Evolutionary conservation across 306 rosid species (phyloP).

Genomic region (Cicer arietinum): DNA sequence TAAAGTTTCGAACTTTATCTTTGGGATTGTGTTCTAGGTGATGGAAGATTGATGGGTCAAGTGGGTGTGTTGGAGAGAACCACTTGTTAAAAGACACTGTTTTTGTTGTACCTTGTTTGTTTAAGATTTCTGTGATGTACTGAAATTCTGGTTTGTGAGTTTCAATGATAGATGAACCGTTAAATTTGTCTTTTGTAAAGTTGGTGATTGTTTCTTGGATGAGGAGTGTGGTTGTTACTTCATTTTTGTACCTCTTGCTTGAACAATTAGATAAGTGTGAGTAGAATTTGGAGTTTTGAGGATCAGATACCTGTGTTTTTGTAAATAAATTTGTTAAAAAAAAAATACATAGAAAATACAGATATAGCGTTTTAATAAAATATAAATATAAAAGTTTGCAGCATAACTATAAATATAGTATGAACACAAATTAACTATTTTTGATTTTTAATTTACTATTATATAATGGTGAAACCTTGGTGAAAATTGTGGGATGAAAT

Average conservation of each 20-base stretch:
- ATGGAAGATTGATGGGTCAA: conserved; percentile 69
- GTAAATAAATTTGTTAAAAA: background rate
- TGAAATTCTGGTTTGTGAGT: conserved; percentile 46
- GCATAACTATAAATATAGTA: no score
- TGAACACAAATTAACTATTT: no score
- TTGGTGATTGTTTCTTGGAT: conserved; percentile 43
- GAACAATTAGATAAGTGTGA: conserved; percentile 65
- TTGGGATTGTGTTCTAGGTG: conserved; percentile 49
- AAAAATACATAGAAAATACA: background rate
- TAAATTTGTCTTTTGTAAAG: conserved; percentile 41
- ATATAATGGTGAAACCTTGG: no score
- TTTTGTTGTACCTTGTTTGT: conserved; percentile 46
- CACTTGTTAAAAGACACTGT: background rate
- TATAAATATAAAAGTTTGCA: no score
- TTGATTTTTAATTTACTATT: no score
- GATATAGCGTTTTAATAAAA: no score
- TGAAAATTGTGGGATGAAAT: no score
- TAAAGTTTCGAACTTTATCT: conserved; percentile 31
- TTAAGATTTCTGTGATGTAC: conserved; percentile 60
- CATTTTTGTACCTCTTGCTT: conserved; percentile 66
- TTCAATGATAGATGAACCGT: conserved; percentile 33
- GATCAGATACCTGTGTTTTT: conserved; percentile 44
- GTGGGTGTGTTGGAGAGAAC: conserved; percentile 43
- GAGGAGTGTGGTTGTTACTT: conserved; percentile 51
- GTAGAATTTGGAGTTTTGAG: conserved; percentile 54